Percentiles rank a stretch among this genome's conserved stretches.
phyloP scores from a whole-genome alignment of 2,329 filamentous ascomycete genomes.

The Nemania bipapillata region DNA sequence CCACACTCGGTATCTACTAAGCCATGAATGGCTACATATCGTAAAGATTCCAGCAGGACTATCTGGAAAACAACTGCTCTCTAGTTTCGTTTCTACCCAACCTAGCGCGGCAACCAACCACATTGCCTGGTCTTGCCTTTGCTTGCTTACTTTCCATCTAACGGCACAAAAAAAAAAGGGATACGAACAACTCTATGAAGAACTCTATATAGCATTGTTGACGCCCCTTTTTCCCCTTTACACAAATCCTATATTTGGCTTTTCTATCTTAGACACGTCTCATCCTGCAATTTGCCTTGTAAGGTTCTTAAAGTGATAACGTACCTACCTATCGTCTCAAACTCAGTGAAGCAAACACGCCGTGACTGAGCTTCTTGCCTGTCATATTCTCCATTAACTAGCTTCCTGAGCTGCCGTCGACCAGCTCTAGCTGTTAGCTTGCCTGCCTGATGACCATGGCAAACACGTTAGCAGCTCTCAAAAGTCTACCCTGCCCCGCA shows the following conservation, averaged over 20 bases:
- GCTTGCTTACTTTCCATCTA: not conserved
- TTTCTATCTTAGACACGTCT: slow-evolving; percentile 6
- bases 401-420: not conserved
- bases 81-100: not conserved
- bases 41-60: slow-evolving; percentile 11
- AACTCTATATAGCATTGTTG: not conserved
- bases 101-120: not conserved
- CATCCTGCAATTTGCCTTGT: not conserved
- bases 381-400: slow-evolving; percentile 4
- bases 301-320: slow-evolving; percentile 14
- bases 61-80: not conserved
- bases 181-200: not conserved
- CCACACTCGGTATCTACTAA: not conserved
- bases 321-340: slow-evolving; percentile 15
- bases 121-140: not conserved
- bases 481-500: slow-evolving; percentile 63
- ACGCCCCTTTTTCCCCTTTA: not conserved
- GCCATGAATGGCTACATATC: not conserved
- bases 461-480: slow-evolving; percentile 53
- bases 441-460: slow-evolving; percentile 42
- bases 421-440: not conserved
- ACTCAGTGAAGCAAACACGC: slow-evolving; percentile 11
- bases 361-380: not conserved
- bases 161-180: slow-evolving; percentile 20
- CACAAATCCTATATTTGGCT: not conserved